phyloP scores from a whole-genome alignment of 352 stramenopile species.

The Pythium rishiriense region DNA sequence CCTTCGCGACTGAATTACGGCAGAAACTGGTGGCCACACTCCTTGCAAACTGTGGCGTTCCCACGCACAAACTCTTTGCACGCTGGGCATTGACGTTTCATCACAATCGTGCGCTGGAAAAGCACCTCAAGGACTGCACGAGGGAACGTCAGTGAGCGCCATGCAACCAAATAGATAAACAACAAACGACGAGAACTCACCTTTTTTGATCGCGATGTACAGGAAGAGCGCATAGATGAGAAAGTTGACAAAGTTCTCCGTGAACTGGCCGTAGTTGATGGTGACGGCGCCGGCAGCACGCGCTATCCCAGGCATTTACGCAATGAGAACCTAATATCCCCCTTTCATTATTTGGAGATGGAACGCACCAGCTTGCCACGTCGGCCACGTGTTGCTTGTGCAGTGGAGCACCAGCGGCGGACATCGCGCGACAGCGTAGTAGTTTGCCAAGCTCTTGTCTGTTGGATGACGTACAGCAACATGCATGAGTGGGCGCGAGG shows the following conservation, averaged over 20 bases:
- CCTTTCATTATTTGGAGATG: too few species aligned
- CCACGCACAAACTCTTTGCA: constrained; percentile 76
- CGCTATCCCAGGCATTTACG: constrained; percentile 30
- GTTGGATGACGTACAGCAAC: too few species aligned
- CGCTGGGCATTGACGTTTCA: constrained; percentile 64
- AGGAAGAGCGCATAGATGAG: constrained; percentile 72
- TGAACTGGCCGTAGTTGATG: constrained; percentile 69
- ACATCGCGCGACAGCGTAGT: constrained; percentile 58
- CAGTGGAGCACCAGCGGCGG: constrained; percentile 36
- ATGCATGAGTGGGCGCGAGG: too few species aligned
- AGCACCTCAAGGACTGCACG: constrained; percentile 48
- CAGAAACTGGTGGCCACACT: constrained; percentile 30
- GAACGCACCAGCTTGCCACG: constrained; percentile 55
- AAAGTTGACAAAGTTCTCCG: constrained; percentile 76
- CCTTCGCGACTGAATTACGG: neutral
- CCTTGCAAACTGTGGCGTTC: constrained; percentile 41
- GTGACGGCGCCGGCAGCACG: constrained; percentile 58
- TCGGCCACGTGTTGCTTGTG: constrained; percentile 55
- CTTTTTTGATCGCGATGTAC: constrained; percentile 74
- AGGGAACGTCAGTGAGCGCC: neutral
- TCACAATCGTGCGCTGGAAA: constrained; percentile 60
- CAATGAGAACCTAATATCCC: too few species aligned
- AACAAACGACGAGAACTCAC: constrained; percentile 17
- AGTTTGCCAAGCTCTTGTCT: constrained; percentile 66
- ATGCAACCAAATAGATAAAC: neutral